A percentile compares a stretch with the other conserved stretches of the same genome.
phyloP scores from a whole-genome alignment of 495 filamentous ascomycete genomes.

The Talaromyces adpressus region DNA sequence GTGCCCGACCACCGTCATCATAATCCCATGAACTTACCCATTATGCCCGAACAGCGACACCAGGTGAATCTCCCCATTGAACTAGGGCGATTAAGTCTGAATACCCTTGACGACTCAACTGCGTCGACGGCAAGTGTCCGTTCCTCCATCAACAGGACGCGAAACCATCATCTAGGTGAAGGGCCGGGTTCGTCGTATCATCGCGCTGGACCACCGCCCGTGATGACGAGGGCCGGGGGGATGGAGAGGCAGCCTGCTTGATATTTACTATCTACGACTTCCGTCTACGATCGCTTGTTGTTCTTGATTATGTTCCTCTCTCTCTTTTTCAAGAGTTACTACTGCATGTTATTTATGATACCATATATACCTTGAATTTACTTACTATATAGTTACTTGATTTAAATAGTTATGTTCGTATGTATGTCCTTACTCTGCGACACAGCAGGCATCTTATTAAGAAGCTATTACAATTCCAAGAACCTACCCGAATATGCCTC shows the following conservation, averaged over 20 bases:
- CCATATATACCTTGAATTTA: not conserved
- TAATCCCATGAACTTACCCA: constrained; percentile 15
- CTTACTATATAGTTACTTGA: not conserved
- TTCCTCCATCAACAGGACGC: not conserved
- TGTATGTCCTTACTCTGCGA: no score
- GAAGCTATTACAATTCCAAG: no score
- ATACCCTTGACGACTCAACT: constrained; percentile 14
- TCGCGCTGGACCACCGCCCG: constrained; percentile 23
- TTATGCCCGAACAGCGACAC: no score
- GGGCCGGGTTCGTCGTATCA: constrained; percentile 16
- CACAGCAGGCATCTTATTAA: no score
- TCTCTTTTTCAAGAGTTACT: not conserved
- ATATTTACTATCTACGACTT: not conserved
- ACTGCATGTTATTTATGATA: not conserved
- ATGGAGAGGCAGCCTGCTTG: constrained; percentile 34
- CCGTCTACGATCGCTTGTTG: not conserved
- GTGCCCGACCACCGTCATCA: constrained; percentile 16
- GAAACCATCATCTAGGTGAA: constrained; percentile 16
- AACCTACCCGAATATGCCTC: no score
- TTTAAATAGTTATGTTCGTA: no score
- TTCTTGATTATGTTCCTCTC: not conserved
- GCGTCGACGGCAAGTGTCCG: not conserved
- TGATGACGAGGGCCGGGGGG: constrained; percentile 29
- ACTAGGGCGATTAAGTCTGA: constrained; percentile 19
- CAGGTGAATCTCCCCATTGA: constrained; percentile 22